Percentiles rank a stretch among this genome's conserved stretches.
Conservation (phyloP, 2,329 filamentous ascomycete species). For the Colletotrichum spaethianum region DNA sequence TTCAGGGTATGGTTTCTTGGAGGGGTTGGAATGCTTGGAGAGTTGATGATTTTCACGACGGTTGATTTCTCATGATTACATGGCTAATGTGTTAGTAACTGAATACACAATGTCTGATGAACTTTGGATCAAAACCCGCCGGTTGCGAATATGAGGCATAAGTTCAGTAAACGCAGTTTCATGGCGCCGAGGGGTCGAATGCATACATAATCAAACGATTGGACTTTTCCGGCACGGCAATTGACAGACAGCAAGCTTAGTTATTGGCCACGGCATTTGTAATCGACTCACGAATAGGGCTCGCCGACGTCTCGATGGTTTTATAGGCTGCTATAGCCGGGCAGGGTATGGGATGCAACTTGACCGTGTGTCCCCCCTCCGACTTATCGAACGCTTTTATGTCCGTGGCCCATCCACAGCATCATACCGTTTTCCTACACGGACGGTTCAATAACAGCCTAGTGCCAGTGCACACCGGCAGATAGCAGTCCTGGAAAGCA, state of each 20-base stretch:
- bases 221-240: too few species aligned
- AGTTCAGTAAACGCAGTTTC: background rate
- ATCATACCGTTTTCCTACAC: background rate
- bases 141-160: background rate
- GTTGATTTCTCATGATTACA: constrained; percentile 8
- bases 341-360: background rate
- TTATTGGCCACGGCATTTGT: too few species aligned
- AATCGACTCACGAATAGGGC: too few species aligned
- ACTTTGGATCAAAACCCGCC: too few species aligned
- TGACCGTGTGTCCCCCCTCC: background rate
- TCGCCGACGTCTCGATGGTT: too few species aligned
- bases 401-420: too few species aligned
- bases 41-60: background rate
- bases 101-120: constrained; percentile 21
- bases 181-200: background rate
- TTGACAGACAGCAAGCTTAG: background rate
- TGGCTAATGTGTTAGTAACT: constrained; percentile 11
- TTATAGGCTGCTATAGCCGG: background rate
- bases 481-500: background rate
- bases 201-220: background rate
- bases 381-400: background rate
- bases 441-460: background rate
- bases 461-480: background rate
- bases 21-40: background rate
- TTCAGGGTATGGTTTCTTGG: background rate